These are phyloP conservation scores for Aspergillus awamori DNA, from an alignment of 2,329 filamentous ascomycete genomes.

Conservation along the genomic window DNA sequence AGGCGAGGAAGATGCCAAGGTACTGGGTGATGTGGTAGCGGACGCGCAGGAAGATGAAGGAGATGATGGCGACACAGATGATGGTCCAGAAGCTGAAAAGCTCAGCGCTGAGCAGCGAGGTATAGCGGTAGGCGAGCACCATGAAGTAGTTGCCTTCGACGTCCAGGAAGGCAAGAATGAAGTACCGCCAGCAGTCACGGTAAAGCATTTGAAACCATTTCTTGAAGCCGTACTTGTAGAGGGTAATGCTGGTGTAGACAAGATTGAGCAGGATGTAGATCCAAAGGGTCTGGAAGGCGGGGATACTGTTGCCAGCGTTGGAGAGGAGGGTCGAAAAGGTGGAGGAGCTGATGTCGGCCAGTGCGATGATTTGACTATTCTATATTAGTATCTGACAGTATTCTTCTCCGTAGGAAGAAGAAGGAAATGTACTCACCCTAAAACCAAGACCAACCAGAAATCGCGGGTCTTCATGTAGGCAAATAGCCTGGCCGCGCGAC, in stretches of 20 bases:
- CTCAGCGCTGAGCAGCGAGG: constrained; percentile 87
- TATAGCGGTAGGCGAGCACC: constrained; percentile 88
- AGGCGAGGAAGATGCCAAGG: constrained; percentile 81
- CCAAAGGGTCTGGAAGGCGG: constrained; percentile 92
- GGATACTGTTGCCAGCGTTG: constrained; percentile 71
- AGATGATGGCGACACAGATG: constrained; percentile 82
- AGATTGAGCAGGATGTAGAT: constrained; percentile 83
- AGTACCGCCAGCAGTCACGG: constrained; percentile 86
- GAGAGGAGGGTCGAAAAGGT: constrained; percentile 80
- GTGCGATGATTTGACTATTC: constrained; percentile 6
- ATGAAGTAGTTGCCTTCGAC: constrained; percentile 98
- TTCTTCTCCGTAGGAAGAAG: too few species aligned
- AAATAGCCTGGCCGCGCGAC: constrained; percentile 2
- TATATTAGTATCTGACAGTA: neutral
- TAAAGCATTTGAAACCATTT: constrained; percentile 66
- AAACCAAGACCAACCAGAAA: constrained; percentile 7
- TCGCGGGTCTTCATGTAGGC: constrained; percentile 11
- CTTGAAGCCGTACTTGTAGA: constrained; percentile 75
- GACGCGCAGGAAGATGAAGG: constrained; percentile 53
- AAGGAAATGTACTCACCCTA: neutral
- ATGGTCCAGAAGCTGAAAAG: constrained; percentile 99
- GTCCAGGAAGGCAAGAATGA: constrained; percentile 88
- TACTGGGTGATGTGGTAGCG: constrained; percentile 85
- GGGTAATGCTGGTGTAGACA: constrained; percentile 76
- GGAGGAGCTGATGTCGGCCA: constrained; percentile 11